Evolutionary conservation across 768 basidiomycete species (phyloP), one percentile per base, ranked within the genome.

Genomic region (Pholiota conissans): DNA sequence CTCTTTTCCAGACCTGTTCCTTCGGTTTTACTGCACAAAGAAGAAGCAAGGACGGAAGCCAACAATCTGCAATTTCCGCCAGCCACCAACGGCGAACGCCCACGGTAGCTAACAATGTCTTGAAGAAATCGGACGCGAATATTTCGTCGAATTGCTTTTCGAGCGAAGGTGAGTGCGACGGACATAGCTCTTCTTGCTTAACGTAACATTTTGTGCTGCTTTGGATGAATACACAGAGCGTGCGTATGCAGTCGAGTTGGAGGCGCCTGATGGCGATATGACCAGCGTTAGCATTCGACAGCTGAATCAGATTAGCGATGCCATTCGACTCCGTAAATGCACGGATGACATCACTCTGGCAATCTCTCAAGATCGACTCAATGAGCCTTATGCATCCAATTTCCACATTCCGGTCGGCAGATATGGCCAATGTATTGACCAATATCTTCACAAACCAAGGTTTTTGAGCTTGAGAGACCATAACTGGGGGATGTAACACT

Each of bases 111-210:
- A 71, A 67, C n/a, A 76, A 58, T 3, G 70, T 69, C 5, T 73
- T 66, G 65, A 77, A 74, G 56, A 77, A 73, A 52, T 73, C 68
- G n/a, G 75, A 76, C 26, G 66, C 58, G 61, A 76, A 74, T 14
- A 77, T 64, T 9, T 57, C 54, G 32, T 75, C 69, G 24, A 75
- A 37, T 35, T 62, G 55, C 20, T 46, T 59, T 16, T 59, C 58
- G 3, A 61, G 47, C 1, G 48, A 40, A 55, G 39, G 62, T 59
- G 20, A 54, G 29, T 64, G 59, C 3, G 60, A 56, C 5, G 58
- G 57, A 49, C 54, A 52, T 32, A 42, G 53, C 60, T 58, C 47
- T 52, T 42, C 48, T 35, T 30, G 37, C 9, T 18, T 26, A 20
- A 40, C 37, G 42, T 42, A 58, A 24, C 55, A 69, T 40, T 1